Evolutionary conservation across 768 basidiomycete genomes (phyloP).

Genomic region (Lenzites betulinus): DNA sequence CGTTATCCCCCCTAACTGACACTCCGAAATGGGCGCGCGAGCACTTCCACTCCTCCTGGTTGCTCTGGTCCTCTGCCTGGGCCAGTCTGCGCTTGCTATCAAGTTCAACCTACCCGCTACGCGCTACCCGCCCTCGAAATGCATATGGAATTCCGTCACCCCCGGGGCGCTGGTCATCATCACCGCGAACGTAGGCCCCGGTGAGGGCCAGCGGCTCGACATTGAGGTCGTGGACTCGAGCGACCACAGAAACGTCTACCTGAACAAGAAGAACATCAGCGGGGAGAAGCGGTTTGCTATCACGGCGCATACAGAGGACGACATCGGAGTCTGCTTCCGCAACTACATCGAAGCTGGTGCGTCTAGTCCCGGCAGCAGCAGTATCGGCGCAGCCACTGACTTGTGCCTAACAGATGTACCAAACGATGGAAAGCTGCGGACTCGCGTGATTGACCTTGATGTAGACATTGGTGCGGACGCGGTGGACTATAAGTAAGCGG

Average conservation of each 20-base stretch:
- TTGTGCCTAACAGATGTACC: conserved; percentile 40
- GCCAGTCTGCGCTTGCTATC: conserved; percentile 55
- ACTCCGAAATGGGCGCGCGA: not conserved
- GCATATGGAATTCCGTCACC: conserved; percentile 95
- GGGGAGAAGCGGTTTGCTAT: conserved; percentile 92
- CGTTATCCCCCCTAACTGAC: not conserved
- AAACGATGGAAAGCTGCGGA: conserved; percentile 50
- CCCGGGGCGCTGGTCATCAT: conserved; percentile 89
- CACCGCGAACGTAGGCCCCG: conserved; percentile 87
- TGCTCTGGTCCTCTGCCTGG: conserved; percentile 33
- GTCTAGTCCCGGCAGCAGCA: conserved; percentile 31
- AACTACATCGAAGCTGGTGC: conserved; percentile 76
- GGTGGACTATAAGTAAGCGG: conserved; percentile 93
- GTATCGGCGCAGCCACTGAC: not conserved
- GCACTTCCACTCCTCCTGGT: conserved; percentile 28
- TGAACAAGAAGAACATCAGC: conserved; percentile 85
- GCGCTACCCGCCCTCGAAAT: conserved; percentile 76
- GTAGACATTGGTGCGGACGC: conserved; percentile 98
- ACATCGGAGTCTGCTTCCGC: conserved; percentile 94
- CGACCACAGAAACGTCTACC: conserved; percentile 82
- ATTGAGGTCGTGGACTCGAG: conserved; percentile 93
- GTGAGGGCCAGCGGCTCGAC: conserved; percentile 80
- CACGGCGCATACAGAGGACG: conserved; percentile 90
- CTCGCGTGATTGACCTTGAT: conserved; percentile 85
- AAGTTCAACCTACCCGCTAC: conserved; percentile 81